Base-by-base conservation (phyloP, 192 early-diverging fungal genomes). In the Geranomyces michiganensis region DNA sequence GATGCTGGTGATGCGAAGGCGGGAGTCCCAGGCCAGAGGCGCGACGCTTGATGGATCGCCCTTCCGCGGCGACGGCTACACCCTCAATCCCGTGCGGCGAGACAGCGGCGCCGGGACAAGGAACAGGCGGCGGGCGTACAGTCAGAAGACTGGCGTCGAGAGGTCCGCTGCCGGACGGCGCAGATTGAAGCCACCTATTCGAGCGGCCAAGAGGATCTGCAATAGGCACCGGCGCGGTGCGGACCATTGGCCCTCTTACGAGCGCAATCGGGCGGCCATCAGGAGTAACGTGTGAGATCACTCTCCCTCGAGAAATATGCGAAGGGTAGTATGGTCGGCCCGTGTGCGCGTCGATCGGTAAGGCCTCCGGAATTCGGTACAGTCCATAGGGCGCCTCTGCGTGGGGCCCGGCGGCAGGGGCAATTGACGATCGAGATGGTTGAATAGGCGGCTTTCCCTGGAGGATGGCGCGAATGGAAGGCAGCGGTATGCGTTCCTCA, bases 391-490 rank as follows among this genome's bases (percentile, higher is more conserved):
- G 58, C 29, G 30, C 58, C 5, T 29, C 29, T n/a, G 7, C 51
- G 27, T 60, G 58, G 17, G 64, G 64, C 24, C 64, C 64, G 19
- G 64, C 64, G 21, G 64, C 64, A 8, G 64, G 64, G 13, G 66
- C 66, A 31, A 32, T 49, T 19, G 47, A 26, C n/a, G 51, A 19
- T 9, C 30, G 47, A 29, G 32, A 36, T 36, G 48, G 26, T 22
- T 49, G 45, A 15, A 68, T 36, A 22, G 45, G 56, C 15, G 68
- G 56, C 19, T 43, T 32, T n/a, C 66, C 55, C 15, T 55, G 12
- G 8, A 70, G 56, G 58, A 70, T 70, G 7, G 68, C 48, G 15
- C 68, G 48, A 41, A 70, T 70, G 33, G 68, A 70, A 10, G 68
- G 68, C 3, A 70, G 44, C 19, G 68, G 68, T 3, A 60, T 56